Evolutionary conservation across 495 filamentous ascomycete genomes (phyloP), one percentile per base, ranked within the genome.

Genomic region (Lasiosphaeria hispida): DNA sequence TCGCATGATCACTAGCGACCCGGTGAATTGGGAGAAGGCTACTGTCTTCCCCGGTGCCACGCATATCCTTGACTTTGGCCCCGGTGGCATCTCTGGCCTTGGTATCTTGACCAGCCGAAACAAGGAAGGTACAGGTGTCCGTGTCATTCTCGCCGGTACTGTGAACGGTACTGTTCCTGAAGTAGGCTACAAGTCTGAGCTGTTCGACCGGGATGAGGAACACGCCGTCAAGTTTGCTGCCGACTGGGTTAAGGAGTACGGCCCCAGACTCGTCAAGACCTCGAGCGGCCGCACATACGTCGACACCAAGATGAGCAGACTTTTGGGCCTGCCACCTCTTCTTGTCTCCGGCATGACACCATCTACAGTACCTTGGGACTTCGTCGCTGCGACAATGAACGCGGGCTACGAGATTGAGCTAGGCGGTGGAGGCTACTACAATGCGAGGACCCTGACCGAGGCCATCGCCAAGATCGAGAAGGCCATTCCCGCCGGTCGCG

Each of bases 331-430:
- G 13, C 92, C 94, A 10, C 94, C 93, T 0, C 77, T 97, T 49
- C 89, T 96, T 86, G 91, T 96, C 11, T 90, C 93, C 36, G 93
- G 92, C 65, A 97, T 97, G 93, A 97, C 92, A 2, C 93, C 92
- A 13, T 87, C 86, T 61, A 97, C 92, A 13, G 92, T 96, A 1
- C 84, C 92, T 30, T 96, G 90, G 90, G 91, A 96, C 67, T 96
- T 97, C 64, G 89, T 96, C 38, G 89, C 90, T n/a, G 90, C 92
- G 1, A 92, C 89, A 0, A 96, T 96, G 87, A 95, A 92, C 57
- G 91, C 92, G 50, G 92, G 93, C 10, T 97, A 96, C 66, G 88
- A 96, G 66, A 87, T 95, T 59, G 92, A 97, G 76, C 79, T 97
- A 87, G 58, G 80, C 87, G 48, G 91, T 88, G 37, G 95, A 88